Percentiles rank a stretch among this genome's conserved stretches.
These are phyloP conservation scores for Warburgia ugandensis DNA, from an alignment of 164 flowering plant genomes.

Conservation along the genomic window DNA sequence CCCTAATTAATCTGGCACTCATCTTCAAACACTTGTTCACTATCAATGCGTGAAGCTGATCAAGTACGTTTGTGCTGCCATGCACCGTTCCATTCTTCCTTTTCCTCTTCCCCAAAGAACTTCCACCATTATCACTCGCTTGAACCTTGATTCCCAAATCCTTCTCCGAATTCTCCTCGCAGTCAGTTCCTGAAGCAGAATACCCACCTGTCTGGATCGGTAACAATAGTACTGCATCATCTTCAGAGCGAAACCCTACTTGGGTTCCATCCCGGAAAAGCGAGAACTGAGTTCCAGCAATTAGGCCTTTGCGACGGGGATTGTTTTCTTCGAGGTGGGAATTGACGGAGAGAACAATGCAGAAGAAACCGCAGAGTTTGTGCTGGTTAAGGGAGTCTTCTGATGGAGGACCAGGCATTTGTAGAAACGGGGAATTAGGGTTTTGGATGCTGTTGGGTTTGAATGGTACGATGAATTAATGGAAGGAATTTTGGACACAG, in stretches of 20 bases:
- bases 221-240: slow-evolving; percentile 8
- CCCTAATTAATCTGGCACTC: slow-evolving; percentile 35
- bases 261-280: slow-evolving; percentile 9
- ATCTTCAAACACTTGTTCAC: slow-evolving; percentile 48
- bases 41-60: slow-evolving; percentile 44
- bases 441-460: slow-evolving; percentile 1
- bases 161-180: background rate
- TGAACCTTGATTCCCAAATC: background rate
- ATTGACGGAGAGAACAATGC: slow-evolving; percentile 36
- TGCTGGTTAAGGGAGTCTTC: slow-evolving; percentile 14
- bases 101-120: slow-evolving; percentile 24
- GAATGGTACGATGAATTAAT: background rate
- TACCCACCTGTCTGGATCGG: background rate
- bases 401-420: slow-evolving; percentile 8
- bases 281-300: slow-evolving; percentile 14
- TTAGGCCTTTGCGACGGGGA: slow-evolving; percentile 9
- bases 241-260: slow-evolving; percentile 19
- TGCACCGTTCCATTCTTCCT: slow-evolving; percentile 35
- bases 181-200: background rate
- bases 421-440: slow-evolving; percentile 6
- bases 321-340: slow-evolving; percentile 4
- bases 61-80: slow-evolving; percentile 53
- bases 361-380: slow-evolving; percentile 68
- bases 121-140: background rate
- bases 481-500: no score